Evolutionary conservation across 176 grass and related monocot genomes (phyloP), one percentile per base, ranked within the genome.

Genomic region (Miscanthus lutarioriparius): DNA sequence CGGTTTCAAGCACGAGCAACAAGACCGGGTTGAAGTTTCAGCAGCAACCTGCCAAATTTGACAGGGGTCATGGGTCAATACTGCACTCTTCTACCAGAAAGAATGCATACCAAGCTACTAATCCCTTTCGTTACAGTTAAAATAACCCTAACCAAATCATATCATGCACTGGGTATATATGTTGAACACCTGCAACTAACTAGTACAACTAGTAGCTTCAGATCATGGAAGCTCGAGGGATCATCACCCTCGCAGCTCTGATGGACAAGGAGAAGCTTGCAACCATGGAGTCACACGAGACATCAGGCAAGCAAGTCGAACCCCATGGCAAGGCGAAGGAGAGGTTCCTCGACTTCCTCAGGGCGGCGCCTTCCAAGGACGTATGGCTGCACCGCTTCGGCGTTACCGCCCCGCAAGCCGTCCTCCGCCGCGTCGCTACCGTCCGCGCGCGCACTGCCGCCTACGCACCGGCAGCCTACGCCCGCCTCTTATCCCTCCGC

Each of bases 291-390:
- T 85, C 85, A 2, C 2, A 44, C 6, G 78, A 85, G 70, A 58
- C 70, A 85, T 51, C 80, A 53, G 7, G 11, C 63, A 59, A 71
- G 64, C 45, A 70, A 64, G 23, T 19, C 13, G n/a, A 11, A 64
- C 27, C 47, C 39, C 69, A 71, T 43, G 28, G 35, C 56, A 41
- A 38, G 59, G 47, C 8, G 63, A 44, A 86, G 10, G 78, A 87
- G 71, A 86, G 91, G 67, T 40, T 97, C 33, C 49, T 93, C 0
- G 91, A 93, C 82, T 86, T 93, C 62, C 78, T 97, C 10, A 66
- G 74, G 43, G 89, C 86, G 2, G 39, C 54, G 8, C 91, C 91
- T 0, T 64, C 86, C 11, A 89, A 71, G 17, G 41, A 88, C 2
- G 16, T 30, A 68, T 93, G 81, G 91, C 38, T 85, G 67, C 82